Evolutionary conservation across 2,329 filamentous ascomycete species (phyloP).

Genomic region (Penicillium hesseltinei): DNA sequence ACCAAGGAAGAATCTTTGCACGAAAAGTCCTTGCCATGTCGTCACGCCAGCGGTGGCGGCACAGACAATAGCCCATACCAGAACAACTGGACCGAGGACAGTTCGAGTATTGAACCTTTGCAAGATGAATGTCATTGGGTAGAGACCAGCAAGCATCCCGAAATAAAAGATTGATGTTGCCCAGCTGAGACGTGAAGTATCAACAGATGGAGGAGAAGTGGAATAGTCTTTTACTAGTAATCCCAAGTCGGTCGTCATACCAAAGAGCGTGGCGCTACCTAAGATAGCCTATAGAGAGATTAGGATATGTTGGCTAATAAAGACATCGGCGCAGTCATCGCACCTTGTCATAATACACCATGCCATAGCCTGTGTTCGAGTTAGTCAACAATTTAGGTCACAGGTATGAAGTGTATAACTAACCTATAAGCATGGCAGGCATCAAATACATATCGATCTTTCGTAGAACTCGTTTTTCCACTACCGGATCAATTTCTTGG

Average conservation of each 20-base stretch:
- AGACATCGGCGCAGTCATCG: neutral
- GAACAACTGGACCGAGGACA: constrained; percentile 56
- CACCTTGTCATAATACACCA: constrained; percentile 70
- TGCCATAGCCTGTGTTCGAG: constrained; percentile 50
- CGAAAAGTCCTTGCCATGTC: constrained; percentile 62
- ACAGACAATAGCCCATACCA: constrained; percentile 66
- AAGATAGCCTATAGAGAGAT: constrained; percentile 59
- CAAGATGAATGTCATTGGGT: constrained; percentile 69
- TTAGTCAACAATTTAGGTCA: neutral
- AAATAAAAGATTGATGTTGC: constrained; percentile 79
- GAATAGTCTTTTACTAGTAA: constrained; percentile 56
- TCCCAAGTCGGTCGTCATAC: constrained; percentile 68
- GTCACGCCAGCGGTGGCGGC: constrained; percentile 68
- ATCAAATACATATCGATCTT: constrained; percentile 69
- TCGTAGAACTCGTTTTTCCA: constrained; percentile 57
- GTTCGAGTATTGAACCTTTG: constrained; percentile 67
- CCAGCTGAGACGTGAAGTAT: constrained; percentile 70
- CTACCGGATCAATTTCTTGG: constrained; percentile 51
- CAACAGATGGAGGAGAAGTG: constrained; percentile 55
- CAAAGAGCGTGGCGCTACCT: constrained; percentile 69
- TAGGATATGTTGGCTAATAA: neutral
- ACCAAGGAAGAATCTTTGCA: constrained; percentile 60
- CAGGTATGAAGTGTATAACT: neutral
- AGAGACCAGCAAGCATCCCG: constrained; percentile 71
- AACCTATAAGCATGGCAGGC: constrained; percentile 63